phyloP scores from a whole-genome alignment of 2,329 filamentous ascomycete genomes.

The Teratosphaeria gauchensis region DNA sequence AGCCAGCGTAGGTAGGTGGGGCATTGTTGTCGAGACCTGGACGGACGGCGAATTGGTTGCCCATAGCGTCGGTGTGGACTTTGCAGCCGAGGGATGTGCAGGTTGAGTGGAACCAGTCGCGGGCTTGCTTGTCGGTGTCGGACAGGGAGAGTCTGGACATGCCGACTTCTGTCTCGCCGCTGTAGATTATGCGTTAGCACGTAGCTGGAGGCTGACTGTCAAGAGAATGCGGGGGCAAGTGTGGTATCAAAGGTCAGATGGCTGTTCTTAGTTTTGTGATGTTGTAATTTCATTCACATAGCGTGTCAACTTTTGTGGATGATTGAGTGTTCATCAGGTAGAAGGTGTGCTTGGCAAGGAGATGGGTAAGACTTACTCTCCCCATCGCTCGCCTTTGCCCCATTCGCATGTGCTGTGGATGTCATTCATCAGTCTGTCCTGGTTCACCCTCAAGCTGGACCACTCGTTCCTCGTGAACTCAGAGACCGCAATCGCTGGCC shows the following conservation, averaged over 20 bases:
- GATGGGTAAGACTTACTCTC: constrained; percentile 43
- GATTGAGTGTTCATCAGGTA: background rate
- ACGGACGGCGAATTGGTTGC: constrained; percentile 68
- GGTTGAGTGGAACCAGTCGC: constrained; percentile 65
- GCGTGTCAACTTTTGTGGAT: constrained; percentile 11
- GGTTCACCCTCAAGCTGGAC: constrained; percentile 46
- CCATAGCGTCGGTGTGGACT: constrained; percentile 63
- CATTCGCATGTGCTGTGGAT: constrained; percentile 59
- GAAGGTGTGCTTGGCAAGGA: background rate
- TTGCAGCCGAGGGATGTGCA: constrained; percentile 55
- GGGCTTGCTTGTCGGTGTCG: constrained; percentile 59
- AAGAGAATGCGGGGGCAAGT: background rate
- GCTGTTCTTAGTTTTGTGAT: constrained; percentile 15
- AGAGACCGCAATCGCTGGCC: constrained; percentile 30
- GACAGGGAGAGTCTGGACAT: constrained; percentile 67
- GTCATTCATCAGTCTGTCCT: constrained; percentile 51
- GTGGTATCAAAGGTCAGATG: constrained; percentile 10
- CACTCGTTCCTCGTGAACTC: constrained; percentile 45
- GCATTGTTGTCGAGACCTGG: constrained; percentile 49
- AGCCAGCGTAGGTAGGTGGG: constrained; percentile 27
- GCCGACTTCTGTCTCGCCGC: constrained; percentile 52
- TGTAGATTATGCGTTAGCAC: constrained; percentile 5
- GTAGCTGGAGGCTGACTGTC: background rate
- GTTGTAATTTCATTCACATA: constrained; percentile 10
- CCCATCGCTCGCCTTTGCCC: constrained; percentile 58